Base-by-base conservation (phyloP, 768 basidiomycete genomes). In the Phallus indusiatus region DNA sequence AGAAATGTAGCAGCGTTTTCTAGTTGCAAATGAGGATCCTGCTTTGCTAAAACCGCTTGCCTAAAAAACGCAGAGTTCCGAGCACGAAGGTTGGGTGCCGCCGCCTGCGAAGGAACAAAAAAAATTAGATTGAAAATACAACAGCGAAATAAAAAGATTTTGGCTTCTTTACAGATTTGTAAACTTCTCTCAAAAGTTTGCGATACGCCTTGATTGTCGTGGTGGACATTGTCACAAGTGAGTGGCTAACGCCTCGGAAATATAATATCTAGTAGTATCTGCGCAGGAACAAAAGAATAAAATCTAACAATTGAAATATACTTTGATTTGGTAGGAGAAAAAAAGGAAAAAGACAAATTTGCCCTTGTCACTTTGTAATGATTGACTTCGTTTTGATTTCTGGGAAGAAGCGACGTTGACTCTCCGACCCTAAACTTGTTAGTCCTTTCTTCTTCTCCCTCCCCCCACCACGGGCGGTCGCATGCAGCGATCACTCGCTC, bases 1-100 rank as follows among this genome's bases (percentile, higher is more conserved):
- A 95, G 68, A 69, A 93, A 92, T 5, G 83, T 75, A 46, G 82
- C 69, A 1, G 79, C 75, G 64, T 86, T 82, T 60, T 81, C 73
- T n/a, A 84, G 71, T 16, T 74, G 67, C 42, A 5, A 36, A 48
- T 57, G 10, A 24, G 16, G 7, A 56, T 22, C 22, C 35, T 18
- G 24, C 14, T 17, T 42, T 28, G 35, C 47, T 18, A 24, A 24
- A 21, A 61, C 50, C 9, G 60, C 66, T 5, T 72, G 64, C 22
- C 87, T 85, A 61, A 87, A 67, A 34, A 89, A 75, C 9, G 67
- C 67, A 48, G 66, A 69, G 69, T 76, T 77, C 56, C 78, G 65
- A 6, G 68, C 66, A 20, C 71, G 70, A 3, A 74, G 69, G 50
- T 64, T 62, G 24, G 71, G 69, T 46, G 76, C 75, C 79, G 80